Evolutionary conservation across 768 basidiomycete species (phyloP).

Genomic region (Trametes cubensis): DNA sequence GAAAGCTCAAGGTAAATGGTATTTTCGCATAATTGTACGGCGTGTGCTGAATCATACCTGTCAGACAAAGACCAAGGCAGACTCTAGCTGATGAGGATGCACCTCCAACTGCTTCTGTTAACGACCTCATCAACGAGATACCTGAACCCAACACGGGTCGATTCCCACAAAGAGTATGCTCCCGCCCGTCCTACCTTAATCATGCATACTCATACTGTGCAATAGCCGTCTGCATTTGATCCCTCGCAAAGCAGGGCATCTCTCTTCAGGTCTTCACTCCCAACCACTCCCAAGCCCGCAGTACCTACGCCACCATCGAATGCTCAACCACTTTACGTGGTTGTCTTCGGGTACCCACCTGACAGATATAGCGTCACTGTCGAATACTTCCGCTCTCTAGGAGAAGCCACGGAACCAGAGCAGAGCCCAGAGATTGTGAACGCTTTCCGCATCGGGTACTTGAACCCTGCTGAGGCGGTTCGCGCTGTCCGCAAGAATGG

Average conservation of each 20-base stretch:
- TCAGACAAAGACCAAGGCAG: slow-evolving; percentile 55
- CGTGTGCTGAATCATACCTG: neutral
- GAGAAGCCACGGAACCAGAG: slow-evolving; percentile 69
- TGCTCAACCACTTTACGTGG: slow-evolving; percentile 57
- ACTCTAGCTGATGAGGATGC: slow-evolving; percentile 76
- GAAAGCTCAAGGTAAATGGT: slow-evolving; percentile 59
- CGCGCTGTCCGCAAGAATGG: slow-evolving; percentile 84
- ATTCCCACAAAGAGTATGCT: slow-evolving; percentile 49
- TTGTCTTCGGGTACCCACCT: slow-evolving; percentile 88
- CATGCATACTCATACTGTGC: too few species aligned
- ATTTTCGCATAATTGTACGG: neutral
- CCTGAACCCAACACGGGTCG: slow-evolving; percentile 44
- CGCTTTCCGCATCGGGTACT: slow-evolving; percentile 81
- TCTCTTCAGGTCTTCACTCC: slow-evolving; percentile 27
- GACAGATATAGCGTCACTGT: slow-evolving; percentile 73
- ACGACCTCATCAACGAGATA: slow-evolving; percentile 70
- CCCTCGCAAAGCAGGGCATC: slow-evolving; percentile 41
- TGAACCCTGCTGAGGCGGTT: slow-evolving; percentile 70
- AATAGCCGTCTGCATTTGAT: slow-evolving; percentile 45
- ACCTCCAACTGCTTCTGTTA: slow-evolving; percentile 73
- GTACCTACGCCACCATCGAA: slow-evolving; percentile 31
- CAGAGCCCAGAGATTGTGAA: slow-evolving; percentile 70
- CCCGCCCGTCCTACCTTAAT: neutral
- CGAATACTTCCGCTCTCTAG: slow-evolving; percentile 76
- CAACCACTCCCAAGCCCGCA: slow-evolving; percentile 25